These are phyloP conservation scores for Aureobasidium mangrovei DNA, from an alignment of 2,329 filamentous ascomycete species.

Conservation along the genomic window DNA sequence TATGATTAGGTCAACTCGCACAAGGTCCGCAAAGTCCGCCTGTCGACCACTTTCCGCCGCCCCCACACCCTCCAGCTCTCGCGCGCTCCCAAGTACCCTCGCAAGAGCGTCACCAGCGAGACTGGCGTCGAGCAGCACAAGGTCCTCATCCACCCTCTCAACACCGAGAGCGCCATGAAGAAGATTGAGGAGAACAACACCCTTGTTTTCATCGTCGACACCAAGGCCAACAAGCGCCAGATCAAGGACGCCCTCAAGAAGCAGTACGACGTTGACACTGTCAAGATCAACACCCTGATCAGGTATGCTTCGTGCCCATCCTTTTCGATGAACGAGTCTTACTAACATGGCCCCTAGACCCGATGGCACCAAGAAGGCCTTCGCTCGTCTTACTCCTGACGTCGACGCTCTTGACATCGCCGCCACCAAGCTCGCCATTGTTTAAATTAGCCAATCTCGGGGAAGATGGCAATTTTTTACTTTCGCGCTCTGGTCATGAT, in stretches of 20 bases:
- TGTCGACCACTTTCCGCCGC: conserved; percentile 90
- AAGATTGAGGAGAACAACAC: conserved; percentile 99
- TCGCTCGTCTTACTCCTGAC: conserved; percentile 87
- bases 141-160: conserved; percentile 94
- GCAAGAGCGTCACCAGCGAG: conserved; percentile 84
- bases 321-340: background rate
- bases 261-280: conserved; percentile 94
- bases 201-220: conserved; percentile 45
- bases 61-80: conserved; percentile 93
- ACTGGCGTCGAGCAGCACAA: conserved; percentile 95
- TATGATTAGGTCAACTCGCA: conserved; percentile 57
- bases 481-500: conserved; percentile 7
- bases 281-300: conserved; percentile 99
- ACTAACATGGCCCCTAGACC: conserved; percentile 48
- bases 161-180: conserved; percentile 99
- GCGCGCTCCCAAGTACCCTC: conserved; percentile 88
- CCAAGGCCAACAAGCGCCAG: conserved; percentile 97
- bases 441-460: conserved; percentile 49
- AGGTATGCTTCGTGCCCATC: conserved; percentile 47
- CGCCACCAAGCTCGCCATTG: conserved; percentile 95
- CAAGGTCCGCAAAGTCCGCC: conserved; percentile 89
- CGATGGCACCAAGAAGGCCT: conserved; percentile 98
- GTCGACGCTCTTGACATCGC: conserved; percentile 99
- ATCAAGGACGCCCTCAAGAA: conserved; percentile 98
- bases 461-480: background rate